These are phyloP conservation scores for Collybiopsis luxurians DNA, from an alignment of 768 basidiomycete species.

Conservation along the genomic window DNA sequence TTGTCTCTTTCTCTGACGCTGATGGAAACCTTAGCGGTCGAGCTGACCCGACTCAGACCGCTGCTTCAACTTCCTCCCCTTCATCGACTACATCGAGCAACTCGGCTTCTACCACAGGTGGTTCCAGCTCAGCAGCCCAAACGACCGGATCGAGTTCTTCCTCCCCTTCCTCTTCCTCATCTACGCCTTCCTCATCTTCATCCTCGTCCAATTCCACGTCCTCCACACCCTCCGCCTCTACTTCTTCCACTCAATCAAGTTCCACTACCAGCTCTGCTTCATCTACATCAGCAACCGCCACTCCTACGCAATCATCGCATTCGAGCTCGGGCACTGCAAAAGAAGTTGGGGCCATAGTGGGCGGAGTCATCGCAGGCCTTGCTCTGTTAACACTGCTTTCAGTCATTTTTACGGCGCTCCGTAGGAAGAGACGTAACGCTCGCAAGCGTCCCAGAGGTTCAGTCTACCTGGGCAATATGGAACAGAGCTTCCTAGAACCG, in stretches of 20 bases:
- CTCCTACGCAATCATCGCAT: background rate
- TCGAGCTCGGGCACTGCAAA: background rate
- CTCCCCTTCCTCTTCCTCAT: background rate
- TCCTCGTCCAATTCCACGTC: background rate
- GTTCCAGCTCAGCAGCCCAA: too few relatives aligned
- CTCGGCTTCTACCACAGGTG: background rate
- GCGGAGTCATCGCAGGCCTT: background rate
- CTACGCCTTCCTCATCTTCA: background rate
- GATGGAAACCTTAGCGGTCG: background rate
- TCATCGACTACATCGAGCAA: background rate
- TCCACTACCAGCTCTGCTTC: background rate
- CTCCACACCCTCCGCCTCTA: background rate
- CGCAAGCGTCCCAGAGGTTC: slow-evolving; percentile 4
- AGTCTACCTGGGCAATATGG: slow-evolving; percentile 1
- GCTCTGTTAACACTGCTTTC: slow-evolving; percentile 1
- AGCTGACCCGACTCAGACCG: background rate
- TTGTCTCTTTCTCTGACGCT: background rate
- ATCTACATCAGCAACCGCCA: background rate
- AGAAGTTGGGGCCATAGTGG: slow-evolving; percentile 1
- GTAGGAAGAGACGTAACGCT: background rate
- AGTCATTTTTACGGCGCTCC: background rate
- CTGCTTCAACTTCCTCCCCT: background rate
- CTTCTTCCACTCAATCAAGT: background rate
- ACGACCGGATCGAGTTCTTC: too few relatives aligned
- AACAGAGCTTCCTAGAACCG: background rate